Evolutionary conservation across 2,329 filamentous ascomycete genomes (phyloP).

Genomic region (Amesomyces nigricolor): DNA sequence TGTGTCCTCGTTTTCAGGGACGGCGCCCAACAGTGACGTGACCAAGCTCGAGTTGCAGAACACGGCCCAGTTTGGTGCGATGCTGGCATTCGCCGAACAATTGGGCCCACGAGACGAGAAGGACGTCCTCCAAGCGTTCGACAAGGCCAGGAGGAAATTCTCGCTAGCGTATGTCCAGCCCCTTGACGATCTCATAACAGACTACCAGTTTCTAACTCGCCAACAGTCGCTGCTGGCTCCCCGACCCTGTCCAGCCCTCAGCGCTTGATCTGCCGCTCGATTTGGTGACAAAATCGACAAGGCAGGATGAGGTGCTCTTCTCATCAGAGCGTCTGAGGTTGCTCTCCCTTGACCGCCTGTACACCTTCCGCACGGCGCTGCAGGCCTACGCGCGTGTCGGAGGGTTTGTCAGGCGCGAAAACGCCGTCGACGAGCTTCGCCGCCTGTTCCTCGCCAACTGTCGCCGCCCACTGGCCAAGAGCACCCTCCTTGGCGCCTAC

Average conservation of each 20-base stretch:
- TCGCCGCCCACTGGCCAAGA: constrained; percentile 44
- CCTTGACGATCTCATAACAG: neutral
- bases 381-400: constrained; percentile 48
- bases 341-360: constrained; percentile 55
- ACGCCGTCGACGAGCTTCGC: constrained; percentile 58
- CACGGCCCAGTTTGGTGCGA: constrained; percentile 42
- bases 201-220: constrained; percentile 13
- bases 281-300: constrained; percentile 50
- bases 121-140: constrained; percentile 43
- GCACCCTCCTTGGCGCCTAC: constrained; percentile 50
- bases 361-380: constrained; percentile 58
- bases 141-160: constrained; percentile 49
- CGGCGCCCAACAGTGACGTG: constrained; percentile 23
- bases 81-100: constrained; percentile 44
- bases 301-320: constrained; percentile 58
- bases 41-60: constrained; percentile 28
- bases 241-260: constrained; percentile 39
- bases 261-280: constrained; percentile 44
- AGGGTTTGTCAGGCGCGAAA: constrained; percentile 45
- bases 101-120: constrained; percentile 44
- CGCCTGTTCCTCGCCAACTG: constrained; percentile 52
- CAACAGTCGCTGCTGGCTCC: constrained; percentile 38
- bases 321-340: constrained; percentile 54
- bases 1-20: constrained; percentile 32
- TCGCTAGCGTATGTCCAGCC: constrained; percentile 34